A percentile compares a stretch with the other conserved stretches of the same genome.
Conservation (phyloP, 768 basidiomycete species). For the Russula ochroleuca region DNA sequence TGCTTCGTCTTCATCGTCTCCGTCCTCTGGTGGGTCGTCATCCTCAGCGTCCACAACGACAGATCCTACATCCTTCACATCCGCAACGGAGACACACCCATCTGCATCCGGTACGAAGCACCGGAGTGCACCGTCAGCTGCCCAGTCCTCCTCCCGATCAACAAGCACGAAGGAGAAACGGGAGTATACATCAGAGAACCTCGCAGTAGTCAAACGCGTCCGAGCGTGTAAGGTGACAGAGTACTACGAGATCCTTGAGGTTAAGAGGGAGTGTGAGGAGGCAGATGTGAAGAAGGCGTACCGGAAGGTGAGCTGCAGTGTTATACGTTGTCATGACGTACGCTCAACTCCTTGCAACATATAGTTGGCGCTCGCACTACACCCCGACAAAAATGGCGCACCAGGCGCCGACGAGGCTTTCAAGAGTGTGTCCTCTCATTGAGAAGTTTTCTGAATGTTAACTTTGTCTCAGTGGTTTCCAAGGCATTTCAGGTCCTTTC, state of each 20-base stretch:
- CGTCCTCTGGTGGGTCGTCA: conserved; percentile 34
- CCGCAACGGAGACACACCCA: conserved; percentile 63
- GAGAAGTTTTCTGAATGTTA: conserved; percentile 18
- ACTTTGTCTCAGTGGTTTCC: conserved; percentile 70
- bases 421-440: conserved; percentile 61
- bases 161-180: conserved; percentile 40
- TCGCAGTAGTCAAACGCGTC: conserved; percentile 79
- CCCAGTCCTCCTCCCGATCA: conserved; percentile 43
- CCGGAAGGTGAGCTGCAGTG: conserved; percentile 64
- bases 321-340: not conserved
- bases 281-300: conserved; percentile 90
- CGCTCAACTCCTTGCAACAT: not conserved
- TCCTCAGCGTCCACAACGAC: conserved; percentile 38
- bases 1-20: conserved; percentile 34
- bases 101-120: conserved; percentile 71
- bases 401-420: conserved; percentile 99
- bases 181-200: conserved; percentile 83
- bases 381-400: conserved; percentile 93
- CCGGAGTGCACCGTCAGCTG: conserved; percentile 43
- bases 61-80: conserved; percentile 41
- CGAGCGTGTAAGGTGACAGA: conserved; percentile 80
- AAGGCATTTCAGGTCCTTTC: conserved; percentile 96
- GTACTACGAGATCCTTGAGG: conserved; percentile 87
- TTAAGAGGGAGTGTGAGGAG: conserved; percentile 80
- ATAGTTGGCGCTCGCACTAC: conserved; percentile 81